Conservation (phyloP, 2,329 filamentous ascomycete genomes). For the Fusarium sp. region DNA sequence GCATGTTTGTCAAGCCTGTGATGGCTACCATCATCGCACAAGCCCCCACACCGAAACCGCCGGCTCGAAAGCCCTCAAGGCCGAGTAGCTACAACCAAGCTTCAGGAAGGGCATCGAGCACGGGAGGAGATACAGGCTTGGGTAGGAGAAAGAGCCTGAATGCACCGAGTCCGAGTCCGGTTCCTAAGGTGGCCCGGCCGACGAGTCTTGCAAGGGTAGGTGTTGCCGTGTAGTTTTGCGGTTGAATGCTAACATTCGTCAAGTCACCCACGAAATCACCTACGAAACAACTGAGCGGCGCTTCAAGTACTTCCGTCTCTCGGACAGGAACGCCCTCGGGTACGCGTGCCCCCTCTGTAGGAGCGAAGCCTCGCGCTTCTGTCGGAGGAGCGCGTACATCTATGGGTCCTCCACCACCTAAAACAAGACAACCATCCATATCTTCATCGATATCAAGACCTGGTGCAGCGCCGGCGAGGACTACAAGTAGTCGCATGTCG, state of each 20-base stretch:
- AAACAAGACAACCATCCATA: slow-evolving; percentile 57
- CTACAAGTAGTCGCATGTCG: slow-evolving; percentile 56
- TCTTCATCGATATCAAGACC: slow-evolving; percentile 54
- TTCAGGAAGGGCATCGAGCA: slow-evolving; percentile 54
- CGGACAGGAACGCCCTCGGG: slow-evolving; percentile 74
- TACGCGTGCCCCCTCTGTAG: slow-evolving; percentile 57
- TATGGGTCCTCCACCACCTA: slow-evolving; percentile 72
- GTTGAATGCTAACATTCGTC: slow-evolving; percentile 31
- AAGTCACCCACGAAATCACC: slow-evolving; percentile 84
- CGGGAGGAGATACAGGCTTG: slow-evolving; percentile 63
- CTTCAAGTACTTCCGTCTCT: slow-evolving; percentile 69
- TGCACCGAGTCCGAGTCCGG: slow-evolving; percentile 78
- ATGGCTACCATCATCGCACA: slow-evolving; percentile 71
- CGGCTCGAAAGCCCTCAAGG: slow-evolving; percentile 55
- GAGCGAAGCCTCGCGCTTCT: slow-evolving; percentile 65
- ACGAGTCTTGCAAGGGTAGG: slow-evolving; percentile 68
- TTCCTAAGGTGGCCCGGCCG: slow-evolving; percentile 65
- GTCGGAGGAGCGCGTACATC: slow-evolving; percentile 67
- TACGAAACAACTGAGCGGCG: slow-evolving; percentile 73
- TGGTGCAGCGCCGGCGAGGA: slow-evolving; percentile 50
- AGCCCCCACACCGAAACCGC: slow-evolving; percentile 53
- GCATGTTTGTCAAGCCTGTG: slow-evolving; percentile 86
- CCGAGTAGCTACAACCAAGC: slow-evolving; percentile 62
- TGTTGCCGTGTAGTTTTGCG: slow-evolving; percentile 12
- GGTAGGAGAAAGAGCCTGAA: slow-evolving; percentile 76